These are phyloP conservation scores for Acanthamoeba divionensis DNA, from an alignment of 208 protist species.

Conservation along the genomic window DNA sequence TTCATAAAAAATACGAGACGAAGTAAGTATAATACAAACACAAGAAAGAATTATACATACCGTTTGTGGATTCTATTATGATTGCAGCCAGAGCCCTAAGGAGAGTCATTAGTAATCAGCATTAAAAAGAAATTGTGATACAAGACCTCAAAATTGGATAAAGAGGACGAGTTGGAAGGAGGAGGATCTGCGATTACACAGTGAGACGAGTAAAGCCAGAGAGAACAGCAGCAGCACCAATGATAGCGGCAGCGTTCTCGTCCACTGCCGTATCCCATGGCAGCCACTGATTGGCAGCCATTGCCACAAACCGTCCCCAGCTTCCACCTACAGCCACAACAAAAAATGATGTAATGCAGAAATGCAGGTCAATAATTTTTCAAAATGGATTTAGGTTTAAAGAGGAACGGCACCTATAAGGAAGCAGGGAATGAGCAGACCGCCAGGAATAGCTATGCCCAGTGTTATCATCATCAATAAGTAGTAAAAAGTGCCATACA, in stretches of 20 bases:
- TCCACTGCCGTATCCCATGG: background rate
- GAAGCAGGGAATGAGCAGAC: constrained; percentile 32
- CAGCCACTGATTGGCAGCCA: background rate
- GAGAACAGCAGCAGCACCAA: background rate
- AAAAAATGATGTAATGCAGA: background rate
- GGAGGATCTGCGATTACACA: no score
- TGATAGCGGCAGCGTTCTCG: background rate
- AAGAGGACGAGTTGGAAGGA: no score
- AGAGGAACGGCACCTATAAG: background rate
- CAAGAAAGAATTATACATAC: background rate
- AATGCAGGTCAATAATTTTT: background rate
- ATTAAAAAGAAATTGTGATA: background rate
- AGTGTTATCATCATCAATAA: background rate
- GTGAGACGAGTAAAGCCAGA: constrained; percentile 1
- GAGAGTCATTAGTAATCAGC: no score
- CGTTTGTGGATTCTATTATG: constrained; percentile 20
- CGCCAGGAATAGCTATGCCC: background rate
- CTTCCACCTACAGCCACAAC: background rate
- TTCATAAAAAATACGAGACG: background rate
- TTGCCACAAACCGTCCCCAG: background rate
- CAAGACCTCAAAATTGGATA: no score
- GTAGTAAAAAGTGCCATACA: constrained; percentile 7
- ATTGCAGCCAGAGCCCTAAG: background rate
- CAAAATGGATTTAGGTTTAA: background rate
- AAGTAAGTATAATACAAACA: background rate